Conservation (phyloP, 306 rosid genomes). For the Glycine tomentella region DNA sequence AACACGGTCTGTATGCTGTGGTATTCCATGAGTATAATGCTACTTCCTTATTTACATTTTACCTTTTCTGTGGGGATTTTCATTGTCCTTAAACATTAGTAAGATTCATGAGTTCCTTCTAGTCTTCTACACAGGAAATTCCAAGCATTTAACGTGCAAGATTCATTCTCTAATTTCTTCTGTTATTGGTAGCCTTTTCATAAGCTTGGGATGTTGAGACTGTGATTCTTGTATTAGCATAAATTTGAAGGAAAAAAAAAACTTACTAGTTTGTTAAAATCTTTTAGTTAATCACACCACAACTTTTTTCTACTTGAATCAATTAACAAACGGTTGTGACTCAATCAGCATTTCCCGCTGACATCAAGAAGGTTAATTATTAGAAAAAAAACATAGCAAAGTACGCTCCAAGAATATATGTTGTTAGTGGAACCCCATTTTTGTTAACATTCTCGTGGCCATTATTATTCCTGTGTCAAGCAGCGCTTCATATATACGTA, state of each 20-base stretch:
- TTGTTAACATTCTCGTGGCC: neutral
- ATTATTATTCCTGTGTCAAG: neutral
- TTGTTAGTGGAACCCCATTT: neutral
- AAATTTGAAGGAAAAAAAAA: neutral
- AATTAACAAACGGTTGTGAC: neutral
- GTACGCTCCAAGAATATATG: neutral
- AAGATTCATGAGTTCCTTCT: constrained; percentile 39
- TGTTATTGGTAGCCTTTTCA: neutral
- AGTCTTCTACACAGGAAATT: constrained; percentile 27
- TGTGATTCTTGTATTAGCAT: constrained; percentile 7
- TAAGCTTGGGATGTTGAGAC: neutral
- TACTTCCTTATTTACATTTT: neutral
- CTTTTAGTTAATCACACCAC: neutral
- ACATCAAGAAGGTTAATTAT: neutral
- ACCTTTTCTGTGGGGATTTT: constrained; percentile 30
- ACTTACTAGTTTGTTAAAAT: constrained; percentile 3
- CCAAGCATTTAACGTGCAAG: constrained; percentile 1
- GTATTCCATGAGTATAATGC: constrained; percentile 46
- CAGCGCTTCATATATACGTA: neutral
- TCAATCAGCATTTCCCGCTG: neutral
- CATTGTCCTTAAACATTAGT: constrained; percentile 36
- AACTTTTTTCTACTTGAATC: neutral
- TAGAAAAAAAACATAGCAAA: neutral
- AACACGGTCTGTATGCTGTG: constrained; percentile 30
- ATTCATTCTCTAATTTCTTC: neutral